These are phyloP conservation scores for Citrus mangshanensis DNA, from an alignment of 345 rosid genomes.

Conservation along the genomic window DNA sequence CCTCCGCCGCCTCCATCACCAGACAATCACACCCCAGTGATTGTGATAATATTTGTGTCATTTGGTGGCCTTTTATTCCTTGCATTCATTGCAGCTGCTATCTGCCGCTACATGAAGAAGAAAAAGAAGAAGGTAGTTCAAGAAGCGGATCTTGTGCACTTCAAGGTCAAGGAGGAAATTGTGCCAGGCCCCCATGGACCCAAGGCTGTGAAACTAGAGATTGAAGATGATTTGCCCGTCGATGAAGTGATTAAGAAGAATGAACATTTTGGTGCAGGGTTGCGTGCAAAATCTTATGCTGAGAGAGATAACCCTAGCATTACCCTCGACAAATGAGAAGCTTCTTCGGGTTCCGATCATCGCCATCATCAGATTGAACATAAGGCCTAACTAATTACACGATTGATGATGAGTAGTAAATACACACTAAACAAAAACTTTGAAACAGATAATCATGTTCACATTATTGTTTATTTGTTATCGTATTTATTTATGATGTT, in stretches of 20 bases:
- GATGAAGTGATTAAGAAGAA: slow-evolving; percentile 39
- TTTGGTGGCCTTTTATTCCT: slow-evolving; percentile 54
- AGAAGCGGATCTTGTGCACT: slow-evolving; percentile 31
- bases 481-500: too few species aligned
- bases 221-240: slow-evolving; percentile 56
- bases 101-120: slow-evolving; percentile 48
- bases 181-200: slow-evolving; percentile 53
- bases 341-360: slow-evolving; percentile 16
- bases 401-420: background rate
- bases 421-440: background rate
- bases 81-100: slow-evolving; percentile 40
- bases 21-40: slow-evolving; percentile 38
- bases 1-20: slow-evolving; percentile 39
- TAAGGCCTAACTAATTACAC: slow-evolving; percentile 1
- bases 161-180: slow-evolving; percentile 52
- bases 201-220: slow-evolving; percentile 35
- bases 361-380: slow-evolving; percentile 15
- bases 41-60: slow-evolving; percentile 54
- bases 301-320: background rate
- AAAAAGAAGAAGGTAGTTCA: slow-evolving; percentile 35
- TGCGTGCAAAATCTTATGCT: slow-evolving; percentile 11
- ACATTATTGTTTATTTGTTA: background rate
- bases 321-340: slow-evolving; percentile 1
- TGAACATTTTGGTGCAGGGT: slow-evolving; percentile 23
- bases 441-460: too few species aligned